phyloP scores from a whole-genome alignment of 371 early-diverging fungal genomes.

The Saksenaea oblongispora region DNA sequence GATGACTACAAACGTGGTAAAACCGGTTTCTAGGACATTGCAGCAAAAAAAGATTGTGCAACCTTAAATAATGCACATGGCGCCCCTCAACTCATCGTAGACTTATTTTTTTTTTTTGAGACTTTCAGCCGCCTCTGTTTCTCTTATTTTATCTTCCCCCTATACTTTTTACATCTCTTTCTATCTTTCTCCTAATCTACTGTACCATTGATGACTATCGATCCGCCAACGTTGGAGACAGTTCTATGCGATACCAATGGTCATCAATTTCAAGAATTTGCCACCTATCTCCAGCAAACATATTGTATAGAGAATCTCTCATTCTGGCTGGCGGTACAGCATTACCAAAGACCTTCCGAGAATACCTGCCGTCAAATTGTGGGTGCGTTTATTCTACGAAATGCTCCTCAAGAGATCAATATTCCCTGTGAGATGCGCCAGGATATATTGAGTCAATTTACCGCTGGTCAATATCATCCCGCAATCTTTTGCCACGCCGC shows the following conservation, averaged over 20 bases:
- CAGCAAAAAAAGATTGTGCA: neutral
- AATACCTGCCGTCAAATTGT: conserved; percentile 32
- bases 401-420: conserved; percentile 48
- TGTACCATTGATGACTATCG: conserved; percentile 13
- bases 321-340: conserved; percentile 35
- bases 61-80: neutral
- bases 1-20: neutral
- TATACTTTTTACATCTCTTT: neutral
- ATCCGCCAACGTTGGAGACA: conserved; percentile 37
- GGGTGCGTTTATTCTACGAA: conserved; percentile 23
- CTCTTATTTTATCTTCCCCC: neutral
- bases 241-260: conserved; percentile 27
- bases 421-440: conserved; percentile 40
- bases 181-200: neutral
- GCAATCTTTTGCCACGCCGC: conserved; percentile 32
- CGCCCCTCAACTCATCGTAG: neutral
- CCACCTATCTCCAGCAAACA: conserved; percentile 32
- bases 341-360: conserved; percentile 22
- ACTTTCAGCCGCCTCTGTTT: neutral
- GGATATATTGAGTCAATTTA: conserved; percentile 24
- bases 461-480: conserved; percentile 39
- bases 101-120: neutral
- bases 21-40: neutral
- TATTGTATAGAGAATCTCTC: conserved; percentile 42
- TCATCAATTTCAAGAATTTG: conserved; percentile 32